Base-by-base conservation (phyloP, 164 flowering plant genomes). In the Akebia trifoliata region DNA sequence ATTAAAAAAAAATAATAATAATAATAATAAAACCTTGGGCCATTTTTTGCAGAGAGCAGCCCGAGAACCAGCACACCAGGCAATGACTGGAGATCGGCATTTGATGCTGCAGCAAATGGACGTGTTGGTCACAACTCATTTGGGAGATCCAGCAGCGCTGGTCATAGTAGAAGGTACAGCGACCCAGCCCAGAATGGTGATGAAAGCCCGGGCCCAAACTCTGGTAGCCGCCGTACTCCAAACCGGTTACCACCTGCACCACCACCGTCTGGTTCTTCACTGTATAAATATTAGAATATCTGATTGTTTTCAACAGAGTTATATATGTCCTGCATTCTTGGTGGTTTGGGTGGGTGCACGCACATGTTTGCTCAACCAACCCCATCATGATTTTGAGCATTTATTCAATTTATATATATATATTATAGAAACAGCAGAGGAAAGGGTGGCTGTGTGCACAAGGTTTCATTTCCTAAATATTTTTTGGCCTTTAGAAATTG, bases 71-170 rank as follows among this genome's bases (percentile, higher is more conserved):
- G 57, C 28, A 79, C 70, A 4, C 59, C 85, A 35, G 88, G 85
- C n/a, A 93, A 86, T 57, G 97, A 90, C 46, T 90, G 97, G 97
- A 81, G 86, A 64, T 69, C 85, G 38, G 97, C 97, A 59, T 90
- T 90, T 63, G 89, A 90, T 69, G 82, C 91, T 31, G 95, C 97
- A 34, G 93, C 94, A 32, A 87, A 82, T 74, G 95, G 90, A 21
- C 74, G 66, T 1, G 22, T 60, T n/a, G 85, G 77, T 37, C 53
- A 63, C 51, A 48, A 37, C 26, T 71, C 81, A 7, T 59, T 30
- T 54, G 43, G 57, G n/a, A 73, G 85, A 37, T 76, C 73, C 24
- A 60, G 69, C 8, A 65, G 84, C 51, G 84, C 75, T 53, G 86
- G 96, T 53, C 87, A 84, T 65, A 81, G 90, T 54, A 73, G 92